Percentiles rank a stretch among this genome's conserved stretches.
Evolutionary conservation across 2,329 filamentous ascomycete species (phyloP).

Genomic region (Metarhizium robertsii): DNA sequence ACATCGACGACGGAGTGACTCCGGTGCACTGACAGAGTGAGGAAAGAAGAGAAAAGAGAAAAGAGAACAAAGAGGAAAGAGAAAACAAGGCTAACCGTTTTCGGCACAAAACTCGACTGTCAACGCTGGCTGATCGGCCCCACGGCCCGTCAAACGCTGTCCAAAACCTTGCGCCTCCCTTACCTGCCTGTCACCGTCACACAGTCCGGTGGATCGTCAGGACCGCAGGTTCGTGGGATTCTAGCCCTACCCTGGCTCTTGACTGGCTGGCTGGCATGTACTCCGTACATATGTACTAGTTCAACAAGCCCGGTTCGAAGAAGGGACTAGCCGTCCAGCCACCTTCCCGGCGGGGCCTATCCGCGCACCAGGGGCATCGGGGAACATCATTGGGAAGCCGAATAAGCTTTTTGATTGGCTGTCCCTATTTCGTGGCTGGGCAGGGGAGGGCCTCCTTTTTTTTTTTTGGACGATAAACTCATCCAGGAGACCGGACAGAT

Average conservation of each 20-base stretch:
- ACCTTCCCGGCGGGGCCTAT: neutral
- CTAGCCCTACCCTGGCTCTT: too few relatives aligned
- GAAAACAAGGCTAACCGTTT: slow-evolving; percentile 11
- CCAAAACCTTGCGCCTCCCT: too few relatives aligned
- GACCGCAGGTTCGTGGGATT: too few relatives aligned
- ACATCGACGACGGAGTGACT: neutral
- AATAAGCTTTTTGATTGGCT: neutral
- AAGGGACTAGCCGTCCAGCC: neutral
- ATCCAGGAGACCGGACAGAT: too few relatives aligned
- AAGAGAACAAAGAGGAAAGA: slow-evolving; percentile 9
- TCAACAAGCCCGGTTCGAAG: neutral
- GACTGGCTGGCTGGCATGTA: too few relatives aligned
- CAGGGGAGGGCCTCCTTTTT: neutral
- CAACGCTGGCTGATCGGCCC: too few relatives aligned
- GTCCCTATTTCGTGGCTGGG: neutral
- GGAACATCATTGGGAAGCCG: neutral
- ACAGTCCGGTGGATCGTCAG: too few relatives aligned
- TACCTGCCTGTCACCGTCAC: too few relatives aligned
- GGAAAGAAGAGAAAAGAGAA: neutral
- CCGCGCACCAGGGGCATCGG: neutral
- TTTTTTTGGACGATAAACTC: neutral
- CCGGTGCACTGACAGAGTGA: neutral
- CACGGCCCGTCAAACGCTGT: too few relatives aligned
- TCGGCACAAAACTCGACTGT: too few relatives aligned
- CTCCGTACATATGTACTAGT: too few relatives aligned